A percentile compares a stretch with the other conserved stretches of the same genome.
phyloP scores from a whole-genome alignment of 371 early-diverging fungal genomes.

The Apophysomyces variabilis region DNA sequence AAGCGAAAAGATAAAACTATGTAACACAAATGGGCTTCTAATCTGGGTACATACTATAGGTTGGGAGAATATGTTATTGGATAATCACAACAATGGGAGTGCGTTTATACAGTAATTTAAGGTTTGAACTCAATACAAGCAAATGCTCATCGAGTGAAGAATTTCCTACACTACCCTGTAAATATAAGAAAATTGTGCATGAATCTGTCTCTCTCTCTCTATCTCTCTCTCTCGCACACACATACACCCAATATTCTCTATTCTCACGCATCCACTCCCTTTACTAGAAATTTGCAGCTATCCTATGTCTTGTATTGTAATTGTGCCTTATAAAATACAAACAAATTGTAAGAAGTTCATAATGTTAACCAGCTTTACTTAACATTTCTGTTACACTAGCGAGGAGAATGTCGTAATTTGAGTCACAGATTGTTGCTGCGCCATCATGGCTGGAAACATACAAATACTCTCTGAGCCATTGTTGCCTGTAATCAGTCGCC shows the following conservation, averaged over 20 bases:
- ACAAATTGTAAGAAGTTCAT: no score
- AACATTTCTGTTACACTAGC: neutral
- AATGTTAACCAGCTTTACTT: no score
- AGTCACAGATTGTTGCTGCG: constrained; percentile 3
- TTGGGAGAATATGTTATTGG: neutral
- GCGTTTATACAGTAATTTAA: constrained; percentile 8
- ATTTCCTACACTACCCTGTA: neutral
- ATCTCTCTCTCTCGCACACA: no score
- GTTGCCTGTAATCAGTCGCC: neutral
- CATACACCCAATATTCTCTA: no score
- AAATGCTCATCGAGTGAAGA: no score
- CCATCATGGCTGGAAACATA: neutral
- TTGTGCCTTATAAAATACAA: no score
- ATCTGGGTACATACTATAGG: neutral
- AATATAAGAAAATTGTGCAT: neutral
- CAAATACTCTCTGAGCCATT: no score
- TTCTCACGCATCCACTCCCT: neutral
- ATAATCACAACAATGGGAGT: neutral
- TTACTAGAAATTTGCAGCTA: neutral
- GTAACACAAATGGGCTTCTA: neutral
- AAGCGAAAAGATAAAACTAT: neutral
- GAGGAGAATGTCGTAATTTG: neutral
- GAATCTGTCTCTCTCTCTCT: no score
- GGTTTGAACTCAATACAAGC: neutral
- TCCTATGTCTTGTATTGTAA: neutral